These are phyloP conservation scores for Eruca vesicaria DNA, from an alignment of 441 rosid genomes.

Conservation along the genomic window DNA sequence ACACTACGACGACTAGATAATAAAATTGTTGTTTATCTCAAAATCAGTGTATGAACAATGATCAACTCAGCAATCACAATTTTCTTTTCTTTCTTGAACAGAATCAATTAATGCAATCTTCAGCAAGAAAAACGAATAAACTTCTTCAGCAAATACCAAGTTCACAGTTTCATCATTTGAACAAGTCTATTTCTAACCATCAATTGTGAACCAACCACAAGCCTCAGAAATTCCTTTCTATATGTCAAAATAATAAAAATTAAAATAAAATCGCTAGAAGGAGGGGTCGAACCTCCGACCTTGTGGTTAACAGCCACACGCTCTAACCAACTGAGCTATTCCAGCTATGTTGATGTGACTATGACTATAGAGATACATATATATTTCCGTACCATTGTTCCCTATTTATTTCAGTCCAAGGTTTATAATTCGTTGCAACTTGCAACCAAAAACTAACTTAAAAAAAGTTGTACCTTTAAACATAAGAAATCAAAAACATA, in stretches of 20 bases:
- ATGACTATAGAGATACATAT: too few relatives aligned
- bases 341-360: conserved; percentile 3
- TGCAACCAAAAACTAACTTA: too few relatives aligned
- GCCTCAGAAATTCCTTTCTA: too few relatives aligned
- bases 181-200: neutral
- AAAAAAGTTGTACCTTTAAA: neutral
- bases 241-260: too few relatives aligned
- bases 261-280: conserved; percentile 24
- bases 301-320: conserved; percentile 99
- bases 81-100: neutral
- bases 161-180: neutral
- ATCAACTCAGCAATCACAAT: too few relatives aligned
- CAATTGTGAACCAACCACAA: too few relatives aligned
- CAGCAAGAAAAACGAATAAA: neutral
- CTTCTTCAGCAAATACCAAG: neutral
- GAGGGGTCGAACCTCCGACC: conserved; percentile 56
- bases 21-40: neutral
- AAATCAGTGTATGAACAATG: neutral
- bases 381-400: too few relatives aligned
- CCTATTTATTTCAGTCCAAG: too few relatives aligned
- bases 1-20: neutral
- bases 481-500: neutral
- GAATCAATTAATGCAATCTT: neutral
- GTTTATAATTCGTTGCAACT: too few relatives aligned
- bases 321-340: conserved; percentile 73